A percentile compares a stretch with the other conserved stretches of the same genome.
Evolutionary conservation across 345 rosid species (phyloP).

Genomic region (Pugionium dolabratum): DNA sequence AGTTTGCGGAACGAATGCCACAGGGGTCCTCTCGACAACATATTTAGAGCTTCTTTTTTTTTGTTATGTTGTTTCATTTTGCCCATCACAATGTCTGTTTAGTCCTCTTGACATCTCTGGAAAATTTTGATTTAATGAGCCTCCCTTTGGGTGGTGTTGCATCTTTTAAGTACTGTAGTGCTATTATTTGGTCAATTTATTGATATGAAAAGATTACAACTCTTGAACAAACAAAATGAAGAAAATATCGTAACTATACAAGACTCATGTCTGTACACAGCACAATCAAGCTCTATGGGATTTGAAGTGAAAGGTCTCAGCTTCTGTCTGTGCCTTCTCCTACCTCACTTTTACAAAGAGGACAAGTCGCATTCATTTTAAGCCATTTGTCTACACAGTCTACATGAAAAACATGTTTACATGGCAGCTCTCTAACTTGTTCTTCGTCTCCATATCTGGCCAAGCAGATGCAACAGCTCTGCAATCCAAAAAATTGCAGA

Average conservation of each 20-base stretch:
- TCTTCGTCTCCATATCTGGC: constrained; percentile 61
- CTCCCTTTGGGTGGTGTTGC: background rate
- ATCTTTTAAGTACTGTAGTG: background rate
- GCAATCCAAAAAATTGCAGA: constrained; percentile 26
- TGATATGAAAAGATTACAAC: constrained; percentile 6
- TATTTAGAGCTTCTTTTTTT: constrained; percentile 13
- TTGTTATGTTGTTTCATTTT: background rate
- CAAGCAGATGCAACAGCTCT: constrained; percentile 83
- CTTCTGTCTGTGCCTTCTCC: constrained; percentile 43
- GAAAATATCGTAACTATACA: constrained; percentile 26
- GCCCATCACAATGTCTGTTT: background rate
- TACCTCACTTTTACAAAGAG: constrained; percentile 68
- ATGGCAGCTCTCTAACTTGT: constrained; percentile 64
- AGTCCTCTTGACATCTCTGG: background rate
- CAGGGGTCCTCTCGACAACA: background rate
- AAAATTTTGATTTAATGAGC: constrained; percentile 26
- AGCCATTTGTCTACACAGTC: constrained; percentile 80
- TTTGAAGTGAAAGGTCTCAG: constrained; percentile 5
- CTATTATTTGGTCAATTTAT: background rate
- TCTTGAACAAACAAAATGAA: constrained; percentile 22
- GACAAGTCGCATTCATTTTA: constrained; percentile 73
- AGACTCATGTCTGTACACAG: background rate
- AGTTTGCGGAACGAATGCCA: constrained; percentile 18
- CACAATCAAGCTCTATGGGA: background rate
- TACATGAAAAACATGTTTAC: constrained; percentile 66